Evolutionary conservation across 768 basidiomycete genomes (phyloP), one percentile per base, ranked within the genome.

Genomic region (Tephrocybe sp.): DNA sequence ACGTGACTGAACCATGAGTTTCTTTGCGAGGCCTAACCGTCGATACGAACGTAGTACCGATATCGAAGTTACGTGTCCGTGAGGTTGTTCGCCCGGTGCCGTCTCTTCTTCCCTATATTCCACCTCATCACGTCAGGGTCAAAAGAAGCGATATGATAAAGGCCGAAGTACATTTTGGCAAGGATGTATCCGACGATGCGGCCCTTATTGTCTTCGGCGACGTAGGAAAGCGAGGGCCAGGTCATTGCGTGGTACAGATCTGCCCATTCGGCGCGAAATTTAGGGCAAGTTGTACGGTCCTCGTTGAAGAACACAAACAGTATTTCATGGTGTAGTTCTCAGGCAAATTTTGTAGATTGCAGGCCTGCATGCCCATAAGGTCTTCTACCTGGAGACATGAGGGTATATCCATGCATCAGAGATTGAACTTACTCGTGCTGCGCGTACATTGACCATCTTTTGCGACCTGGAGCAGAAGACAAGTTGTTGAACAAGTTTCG

Each of bases 1-100:
- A 97, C 95, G 95, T 52, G 92, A 92, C 55, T 90, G 91, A 22
- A 92, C 58, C 96, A 98, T 98, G 43, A 98, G 76, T 63, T 92
- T 92, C 71, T 97, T 97, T 39, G 96, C 96, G 4, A 98, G 67
- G 16, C 96, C 96, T 26, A 98, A 73, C 39, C 96, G 80, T 53
- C 96, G 79, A 68, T 98, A 95, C 11, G 92, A 85, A 50, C 96
- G 78, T 41, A 98, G 71, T 6, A 98, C 94, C 2, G 93, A 95
- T 65, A 98, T 96, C 15, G 94, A 97, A 0, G 94, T 98, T 58
- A 98, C 94, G 65, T 98, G 96, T 1, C 96, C 96, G 61, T 93
- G 90, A 1, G 86, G 80, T 36, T 81, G 80, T 34, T 82, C 79
- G 27, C 85, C 84, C 57, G 86, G 69, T 11, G 72, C 65, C 11